phyloP scores from a whole-genome alignment of 768 basidiomycete species.

The Chiua virens region DNA sequence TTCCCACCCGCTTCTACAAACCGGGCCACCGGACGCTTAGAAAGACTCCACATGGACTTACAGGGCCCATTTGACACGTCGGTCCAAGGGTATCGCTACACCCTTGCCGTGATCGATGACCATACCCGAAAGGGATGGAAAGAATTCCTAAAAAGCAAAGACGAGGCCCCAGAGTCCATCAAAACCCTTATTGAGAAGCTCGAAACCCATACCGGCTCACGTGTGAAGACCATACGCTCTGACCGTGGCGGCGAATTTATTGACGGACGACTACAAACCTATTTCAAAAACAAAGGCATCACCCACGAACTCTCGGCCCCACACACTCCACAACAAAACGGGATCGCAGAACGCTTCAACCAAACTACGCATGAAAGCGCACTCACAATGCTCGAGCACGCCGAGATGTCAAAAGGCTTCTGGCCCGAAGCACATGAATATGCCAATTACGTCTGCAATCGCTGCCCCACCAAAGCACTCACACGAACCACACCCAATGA shows the following conservation, averaged over 20 bases:
- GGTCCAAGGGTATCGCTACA: slow-evolving; percentile 6
- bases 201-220: background rate
- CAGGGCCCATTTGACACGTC: slow-evolving; percentile 2
- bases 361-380: slow-evolving; percentile 26
- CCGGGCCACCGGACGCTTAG: background rate
- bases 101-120: slow-evolving; percentile 4
- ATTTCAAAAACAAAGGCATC: background rate
- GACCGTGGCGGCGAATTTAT: background rate
- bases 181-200: background rate
- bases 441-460: background rate
- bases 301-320: background rate
- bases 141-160: slow-evolving; percentile 7
- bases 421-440: slow-evolving; percentile 20
- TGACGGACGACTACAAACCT: background rate
- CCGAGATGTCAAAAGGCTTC: background rate
- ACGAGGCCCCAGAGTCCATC: background rate
- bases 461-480: background rate
- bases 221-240: background rate
- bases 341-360: slow-evolving; percentile 15
- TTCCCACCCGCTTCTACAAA: background rate
- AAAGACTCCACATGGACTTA: background rate
- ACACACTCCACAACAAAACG: background rate
- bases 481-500: background rate
- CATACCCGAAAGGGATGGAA: slow-evolving; percentile 12
- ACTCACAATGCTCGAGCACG: slow-evolving; percentile 23